These are phyloP conservation scores for Cryptococcus sp. DNA, from an alignment of 1,284 basidiomycete species.

Conservation along the genomic window DNA sequence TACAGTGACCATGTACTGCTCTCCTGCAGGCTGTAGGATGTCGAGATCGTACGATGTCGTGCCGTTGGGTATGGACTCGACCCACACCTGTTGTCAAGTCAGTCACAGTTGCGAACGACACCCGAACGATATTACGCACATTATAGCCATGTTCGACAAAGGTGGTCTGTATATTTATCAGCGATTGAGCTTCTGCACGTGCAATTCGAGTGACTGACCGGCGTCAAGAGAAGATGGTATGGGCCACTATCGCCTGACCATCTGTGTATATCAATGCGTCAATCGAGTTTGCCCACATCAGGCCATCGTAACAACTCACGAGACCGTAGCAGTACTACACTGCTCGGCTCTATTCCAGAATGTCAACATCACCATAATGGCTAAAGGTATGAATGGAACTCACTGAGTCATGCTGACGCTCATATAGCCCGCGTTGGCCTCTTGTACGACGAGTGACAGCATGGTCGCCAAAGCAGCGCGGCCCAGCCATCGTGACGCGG, in stretches of 20 bases:
- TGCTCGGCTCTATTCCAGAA: conserved; percentile 21
- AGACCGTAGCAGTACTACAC: conserved; percentile 26
- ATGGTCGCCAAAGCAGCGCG: not conserved
- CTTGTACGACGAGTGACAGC: not conserved
- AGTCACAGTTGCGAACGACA: conserved; percentile 1
- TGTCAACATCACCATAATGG: not conserved
- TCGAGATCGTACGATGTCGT: conserved; percentile 36
- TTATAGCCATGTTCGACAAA: conserved; percentile 48
- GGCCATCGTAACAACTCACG: conserved; percentile 18
- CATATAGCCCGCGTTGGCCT: conserved; percentile 14
- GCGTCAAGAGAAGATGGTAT: conserved; percentile 49
- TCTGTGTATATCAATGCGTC: conserved; percentile 9
- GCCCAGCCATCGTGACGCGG: too few relatives aligned
- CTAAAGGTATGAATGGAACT: not conserved
- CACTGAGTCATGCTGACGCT: conserved; percentile 19
- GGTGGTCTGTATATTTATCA: conserved; percentile 26
- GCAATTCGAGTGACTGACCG: conserved; percentile 25
- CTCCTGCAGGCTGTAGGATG: conserved; percentile 39
- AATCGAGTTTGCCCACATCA: not conserved
- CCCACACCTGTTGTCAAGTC: conserved; percentile 36
- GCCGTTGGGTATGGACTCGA: conserved; percentile 37
- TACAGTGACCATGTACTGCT: conserved; percentile 46
- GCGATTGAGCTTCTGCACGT: not conserved
- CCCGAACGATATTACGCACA: conserved; percentile 15
- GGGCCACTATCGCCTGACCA: conserved; percentile 50